These are phyloP conservation scores for Cordyceps fumosorosea DNA, from an alignment of 2,329 filamentous ascomycete species.

Conservation along the genomic window DNA sequence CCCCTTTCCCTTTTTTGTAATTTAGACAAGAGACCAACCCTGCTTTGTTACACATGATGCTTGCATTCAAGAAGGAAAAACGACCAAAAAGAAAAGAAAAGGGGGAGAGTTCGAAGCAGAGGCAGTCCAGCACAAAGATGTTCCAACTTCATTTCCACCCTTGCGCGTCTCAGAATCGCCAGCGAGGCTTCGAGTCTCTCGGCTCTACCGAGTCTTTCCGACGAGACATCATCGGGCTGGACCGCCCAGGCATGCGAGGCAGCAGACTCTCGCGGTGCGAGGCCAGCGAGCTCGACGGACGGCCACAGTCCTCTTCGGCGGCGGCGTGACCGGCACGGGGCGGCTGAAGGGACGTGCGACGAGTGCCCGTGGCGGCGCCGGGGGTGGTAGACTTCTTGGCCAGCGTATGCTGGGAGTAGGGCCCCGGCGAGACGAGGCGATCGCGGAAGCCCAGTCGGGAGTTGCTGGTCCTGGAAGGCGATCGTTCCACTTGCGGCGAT, in stretches of 20 bases:
- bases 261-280: slow-evolving; percentile 45
- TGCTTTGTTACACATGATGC: neutral
- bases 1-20: neutral
- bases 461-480: slow-evolving; percentile 36
- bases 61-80: neutral
- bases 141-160: neutral
- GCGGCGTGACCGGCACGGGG: slow-evolving; percentile 26
- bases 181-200: slow-evolving; percentile 40
- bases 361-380: slow-evolving; percentile 30
- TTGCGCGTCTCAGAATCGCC: slow-evolving; percentile 32
- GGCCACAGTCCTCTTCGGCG: slow-evolving; percentile 26
- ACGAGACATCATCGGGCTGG: slow-evolving; percentile 26
- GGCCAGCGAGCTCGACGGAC: slow-evolving; percentile 53
- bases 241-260: slow-evolving; percentile 30
- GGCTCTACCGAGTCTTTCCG: slow-evolving; percentile 29
- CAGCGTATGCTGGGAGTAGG: slow-evolving; percentile 39
- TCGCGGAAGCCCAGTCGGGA: slow-evolving; percentile 50
- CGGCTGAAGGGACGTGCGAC: slow-evolving; percentile 49
- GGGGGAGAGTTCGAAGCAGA: no score
- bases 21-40: neutral
- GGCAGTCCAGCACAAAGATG: no score
- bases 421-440: slow-evolving; percentile 42
- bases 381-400: slow-evolving; percentile 23
- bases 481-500: slow-evolving; percentile 40
- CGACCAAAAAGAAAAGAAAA: neutral